phyloP scores from a whole-genome alignment of 805 yeast species.

The Wickerhamomyces strasburgensis region DNA sequence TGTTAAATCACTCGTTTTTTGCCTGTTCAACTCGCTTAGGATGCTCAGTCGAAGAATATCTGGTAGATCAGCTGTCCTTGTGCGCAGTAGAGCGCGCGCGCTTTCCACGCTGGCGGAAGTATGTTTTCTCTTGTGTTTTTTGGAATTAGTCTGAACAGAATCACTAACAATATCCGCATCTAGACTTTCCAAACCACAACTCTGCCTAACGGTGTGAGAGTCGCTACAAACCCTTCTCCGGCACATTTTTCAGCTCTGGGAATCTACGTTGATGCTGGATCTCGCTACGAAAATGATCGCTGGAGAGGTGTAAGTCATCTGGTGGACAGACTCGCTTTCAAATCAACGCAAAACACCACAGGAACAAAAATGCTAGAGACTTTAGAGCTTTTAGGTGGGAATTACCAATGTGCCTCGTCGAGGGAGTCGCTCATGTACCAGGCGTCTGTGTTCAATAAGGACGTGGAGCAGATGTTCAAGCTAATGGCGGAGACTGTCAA shows the following conservation, averaged over 20 bases:
- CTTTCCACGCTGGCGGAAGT: conserved; percentile 21
- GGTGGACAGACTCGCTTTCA: conserved; percentile 80
- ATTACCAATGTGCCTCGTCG: conserved; percentile 87
- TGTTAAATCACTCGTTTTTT: too few relatives aligned
- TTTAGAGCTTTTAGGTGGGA: conserved; percentile 83
- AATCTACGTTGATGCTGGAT: conserved; percentile 84
- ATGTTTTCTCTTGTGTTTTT: conserved; percentile 1
- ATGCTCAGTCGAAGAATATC: conserved; percentile 19
- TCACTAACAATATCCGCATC: conserved; percentile 6
- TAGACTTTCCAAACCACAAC: conserved; percentile 30
- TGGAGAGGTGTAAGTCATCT: conserved; percentile 78
- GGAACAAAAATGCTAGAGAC: conserved; percentile 71
- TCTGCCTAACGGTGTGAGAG: conserved; percentile 70
- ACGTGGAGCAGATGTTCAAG: conserved; percentile 72
- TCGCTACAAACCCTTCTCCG: conserved; percentile 81
- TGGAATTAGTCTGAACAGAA: conserved; percentile 20
- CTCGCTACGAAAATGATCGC: conserved; percentile 64
- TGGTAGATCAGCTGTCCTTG: too few relatives aligned
- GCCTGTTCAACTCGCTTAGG: too few relatives aligned
- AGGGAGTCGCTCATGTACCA: conserved; percentile 92
- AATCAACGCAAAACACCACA: conserved; percentile 52
- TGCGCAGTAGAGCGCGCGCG: too few relatives aligned
- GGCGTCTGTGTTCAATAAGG: conserved; percentile 87
- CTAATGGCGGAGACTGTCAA: conserved; percentile 75
- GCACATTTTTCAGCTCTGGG: conserved; percentile 92